A percentile compares a stretch with the other conserved stretches of the same genome.
Conservation (phyloP, 768 basidiomycete genomes). For the Lactarius sanguifluus region DNA sequence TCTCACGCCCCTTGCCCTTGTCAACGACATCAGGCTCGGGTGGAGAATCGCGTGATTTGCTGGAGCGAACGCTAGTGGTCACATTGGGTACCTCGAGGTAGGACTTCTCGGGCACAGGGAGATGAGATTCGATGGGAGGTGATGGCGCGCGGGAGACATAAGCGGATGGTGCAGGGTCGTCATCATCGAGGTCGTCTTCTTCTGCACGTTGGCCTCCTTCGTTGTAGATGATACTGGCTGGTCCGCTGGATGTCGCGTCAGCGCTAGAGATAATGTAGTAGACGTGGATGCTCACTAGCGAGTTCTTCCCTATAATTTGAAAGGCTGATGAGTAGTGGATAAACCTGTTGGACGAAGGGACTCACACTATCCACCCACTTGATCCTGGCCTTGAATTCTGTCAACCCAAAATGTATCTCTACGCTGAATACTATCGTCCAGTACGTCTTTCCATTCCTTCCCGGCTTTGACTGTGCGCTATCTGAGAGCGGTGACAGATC, state of each 20-base stretch:
- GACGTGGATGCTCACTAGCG: conserved; percentile 56
- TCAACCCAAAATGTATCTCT: conserved; percentile 80
- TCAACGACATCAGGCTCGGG: conserved; percentile 27
- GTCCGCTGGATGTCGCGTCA: conserved; percentile 51
- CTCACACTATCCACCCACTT: conserved; percentile 81
- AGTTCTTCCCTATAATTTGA: conserved; percentile 52
- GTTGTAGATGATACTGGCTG: conserved; percentile 79
- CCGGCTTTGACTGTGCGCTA: conserved; percentile 66
- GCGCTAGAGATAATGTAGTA: not conserved
- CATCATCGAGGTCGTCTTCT: conserved; percentile 67
- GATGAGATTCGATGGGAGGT: conserved; percentile 34
- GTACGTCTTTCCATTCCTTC: conserved; percentile 65
- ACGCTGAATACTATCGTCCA: conserved; percentile 86
- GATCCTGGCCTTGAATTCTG: conserved; percentile 78
- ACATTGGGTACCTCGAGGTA: conserved; percentile 35
- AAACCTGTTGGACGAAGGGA: conserved; percentile 23
- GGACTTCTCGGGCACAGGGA: conserved; percentile 31
- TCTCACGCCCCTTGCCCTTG: conserved; percentile 35
- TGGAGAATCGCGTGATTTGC: conserved; percentile 32
- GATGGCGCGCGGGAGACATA: conserved; percentile 57
- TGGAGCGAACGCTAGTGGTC: conserved; percentile 1
- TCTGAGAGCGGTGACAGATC: conserved; percentile 71
- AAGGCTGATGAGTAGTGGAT: conserved; percentile 9
- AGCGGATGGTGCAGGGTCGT: conserved; percentile 42
- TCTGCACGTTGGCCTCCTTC: conserved; percentile 73